phyloP scores from a whole-genome alignment of 257 asterid genomes.

The Voacanga thouarsii region DNA sequence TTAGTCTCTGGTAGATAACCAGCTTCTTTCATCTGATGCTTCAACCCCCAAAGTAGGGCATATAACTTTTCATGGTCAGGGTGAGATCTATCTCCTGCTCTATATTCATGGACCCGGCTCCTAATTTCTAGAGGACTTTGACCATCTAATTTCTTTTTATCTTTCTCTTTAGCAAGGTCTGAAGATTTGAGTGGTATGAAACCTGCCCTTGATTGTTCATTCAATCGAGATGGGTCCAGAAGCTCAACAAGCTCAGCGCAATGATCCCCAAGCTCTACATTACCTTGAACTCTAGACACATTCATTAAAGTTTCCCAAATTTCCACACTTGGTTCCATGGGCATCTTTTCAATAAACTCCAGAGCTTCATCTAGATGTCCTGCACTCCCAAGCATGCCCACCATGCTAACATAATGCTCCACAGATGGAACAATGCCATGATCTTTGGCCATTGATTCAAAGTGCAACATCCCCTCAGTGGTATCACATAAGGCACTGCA shows the following conservation, averaged over 20 bases:
- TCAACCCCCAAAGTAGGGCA: slow-evolving; percentile 55
- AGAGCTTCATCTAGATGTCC: slow-evolving; percentile 77
- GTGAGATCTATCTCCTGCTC: slow-evolving; percentile 85
- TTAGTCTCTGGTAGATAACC: slow-evolving; percentile 73
- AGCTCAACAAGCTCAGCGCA: slow-evolving; percentile 61
- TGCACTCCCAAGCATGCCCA: slow-evolving; percentile 65
- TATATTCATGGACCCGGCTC: slow-evolving; percentile 62
- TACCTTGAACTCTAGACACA: slow-evolving; percentile 66
- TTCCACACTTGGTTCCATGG: slow-evolving; percentile 49
- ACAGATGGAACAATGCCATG: slow-evolving; percentile 56
- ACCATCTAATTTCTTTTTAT: slow-evolving; percentile 41
- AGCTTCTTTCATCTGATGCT: slow-evolving; percentile 70
- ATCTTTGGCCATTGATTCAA: slow-evolving; percentile 68
- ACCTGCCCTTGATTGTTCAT: slow-evolving; percentile 69
- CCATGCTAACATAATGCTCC: slow-evolving; percentile 66
- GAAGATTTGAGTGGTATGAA: slow-evolving; percentile 54
- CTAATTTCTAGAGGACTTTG: slow-evolving; percentile 51
- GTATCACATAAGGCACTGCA: slow-evolving; percentile 59
- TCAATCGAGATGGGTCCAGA: slow-evolving; percentile 54
- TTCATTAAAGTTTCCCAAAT: slow-evolving; percentile 73
- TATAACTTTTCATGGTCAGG: slow-evolving; percentile 64
- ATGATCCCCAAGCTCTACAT: slow-evolving; percentile 66
- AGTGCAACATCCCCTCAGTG: slow-evolving; percentile 69
- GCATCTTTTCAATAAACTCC: slow-evolving; percentile 71
- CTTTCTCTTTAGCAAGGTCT: slow-evolving; percentile 50